A percentile compares a stretch with the other conserved stretches of the same genome.
These are phyloP conservation scores for Termitomyces titanicus DNA, from an alignment of 768 basidiomycete species.

Conservation along the genomic window DNA sequence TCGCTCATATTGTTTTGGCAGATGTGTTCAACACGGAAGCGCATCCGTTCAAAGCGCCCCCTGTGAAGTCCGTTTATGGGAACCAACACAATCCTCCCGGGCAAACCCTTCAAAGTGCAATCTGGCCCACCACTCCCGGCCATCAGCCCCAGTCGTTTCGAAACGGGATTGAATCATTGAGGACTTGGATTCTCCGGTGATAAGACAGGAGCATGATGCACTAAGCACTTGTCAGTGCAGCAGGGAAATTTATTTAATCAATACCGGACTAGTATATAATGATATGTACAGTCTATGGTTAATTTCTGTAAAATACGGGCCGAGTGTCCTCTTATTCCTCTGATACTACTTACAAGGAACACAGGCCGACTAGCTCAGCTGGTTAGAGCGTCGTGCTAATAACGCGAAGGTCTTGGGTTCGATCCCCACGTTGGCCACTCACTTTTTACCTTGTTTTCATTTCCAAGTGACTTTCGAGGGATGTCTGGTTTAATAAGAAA, in stretches of 20 bases:
- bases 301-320: no score
- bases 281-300: no score
- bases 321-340: no score
- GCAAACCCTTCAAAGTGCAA: slow-evolving; percentile 18
- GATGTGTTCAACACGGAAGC: slow-evolving; percentile 72
- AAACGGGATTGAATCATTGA: slow-evolving; percentile 6
- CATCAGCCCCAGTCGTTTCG: slow-evolving; percentile 24
- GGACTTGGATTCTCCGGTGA: not conserved
- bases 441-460: no score
- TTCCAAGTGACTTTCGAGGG: no score
- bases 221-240: no score
- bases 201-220: not conserved
- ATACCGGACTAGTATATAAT: no score
- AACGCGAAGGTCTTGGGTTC: slow-evolving; percentile 82
- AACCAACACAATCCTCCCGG: slow-evolving; percentile 17
- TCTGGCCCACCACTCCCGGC: slow-evolving; percentile 23
- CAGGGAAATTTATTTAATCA: no score
- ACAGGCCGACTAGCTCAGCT: slow-evolving; percentile 93
- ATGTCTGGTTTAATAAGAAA: no score
- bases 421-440: slow-evolving; percentile 77
- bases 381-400: slow-evolving; percentile 94
- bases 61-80: slow-evolving; percentile 33
- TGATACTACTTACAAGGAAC: no score
- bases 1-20: slow-evolving; percentile 18
- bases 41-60: slow-evolving; percentile 63